These are phyloP conservation scores for Hysterium pulicare DNA, from an alignment of 2,329 filamentous ascomycete genomes.

Conservation along the genomic window DNA sequence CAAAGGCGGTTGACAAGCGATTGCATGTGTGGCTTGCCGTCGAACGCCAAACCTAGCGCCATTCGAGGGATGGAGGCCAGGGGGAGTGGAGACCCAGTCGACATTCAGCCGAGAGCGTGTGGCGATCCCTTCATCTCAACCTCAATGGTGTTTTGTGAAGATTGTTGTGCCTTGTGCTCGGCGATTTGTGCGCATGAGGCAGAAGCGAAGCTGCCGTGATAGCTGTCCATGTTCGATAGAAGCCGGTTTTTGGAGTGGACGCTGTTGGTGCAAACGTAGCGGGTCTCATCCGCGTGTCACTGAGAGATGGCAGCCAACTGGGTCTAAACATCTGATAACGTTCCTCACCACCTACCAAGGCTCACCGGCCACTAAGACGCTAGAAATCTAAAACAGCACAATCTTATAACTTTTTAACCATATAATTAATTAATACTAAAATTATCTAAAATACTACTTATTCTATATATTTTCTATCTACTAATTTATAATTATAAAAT, in stretches of 20 bases:
- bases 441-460: too few relatives aligned
- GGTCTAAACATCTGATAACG: slow-evolving; percentile 1
- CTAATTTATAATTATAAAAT: too few relatives aligned
- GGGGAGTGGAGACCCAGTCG: slow-evolving; percentile 2
- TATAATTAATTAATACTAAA: too few relatives aligned
- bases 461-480: too few relatives aligned
- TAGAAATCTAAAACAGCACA: too few relatives aligned
- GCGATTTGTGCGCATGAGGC: neutral
- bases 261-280: neutral
- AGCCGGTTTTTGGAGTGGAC: slow-evolving; percentile 1
- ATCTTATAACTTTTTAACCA: too few relatives aligned
- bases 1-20: neutral
- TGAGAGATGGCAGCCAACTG: neutral
- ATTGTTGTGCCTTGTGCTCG: neutral
- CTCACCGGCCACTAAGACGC: too few relatives aligned
- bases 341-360: too few relatives aligned
- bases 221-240: neutral
- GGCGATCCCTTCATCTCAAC: slow-evolving; percentile 1
- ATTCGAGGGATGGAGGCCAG: slow-evolving; percentile 2
- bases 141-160: neutral
- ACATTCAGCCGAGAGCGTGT: slow-evolving; percentile 11
- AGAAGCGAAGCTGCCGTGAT: too few relatives aligned
- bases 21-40: slow-evolving; percentile 1
- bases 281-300: slow-evolving; percentile 1
- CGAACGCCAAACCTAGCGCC: slow-evolving; percentile 1